phyloP scores from a whole-genome alignment of 2,329 filamentous ascomycete species.

The Knufia fluminis region DNA sequence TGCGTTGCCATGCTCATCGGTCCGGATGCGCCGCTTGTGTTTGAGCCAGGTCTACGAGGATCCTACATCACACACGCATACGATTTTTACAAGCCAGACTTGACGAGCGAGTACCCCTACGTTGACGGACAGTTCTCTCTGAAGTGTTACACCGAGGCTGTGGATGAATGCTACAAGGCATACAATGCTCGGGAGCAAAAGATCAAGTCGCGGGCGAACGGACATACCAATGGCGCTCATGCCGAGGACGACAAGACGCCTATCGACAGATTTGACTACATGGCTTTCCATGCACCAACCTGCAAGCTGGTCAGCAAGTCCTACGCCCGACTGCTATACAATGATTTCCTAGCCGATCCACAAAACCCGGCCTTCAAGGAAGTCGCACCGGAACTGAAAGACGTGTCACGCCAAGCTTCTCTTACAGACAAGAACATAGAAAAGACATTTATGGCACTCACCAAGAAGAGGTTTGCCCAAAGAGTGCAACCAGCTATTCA shows the following conservation, averaged over 20 bases:
- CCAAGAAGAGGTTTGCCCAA: slow-evolving; percentile 76
- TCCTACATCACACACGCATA: slow-evolving; percentile 77
- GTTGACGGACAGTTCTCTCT: slow-evolving; percentile 78
- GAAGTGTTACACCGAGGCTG: slow-evolving; percentile 71
- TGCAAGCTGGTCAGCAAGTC: slow-evolving; percentile 85
- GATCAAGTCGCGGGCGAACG: slow-evolving; percentile 38
- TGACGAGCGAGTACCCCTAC: slow-evolving; percentile 78
- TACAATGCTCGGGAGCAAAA: slow-evolving; percentile 65
- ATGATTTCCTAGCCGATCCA: slow-evolving; percentile 69
- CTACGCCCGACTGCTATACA: slow-evolving; percentile 74
- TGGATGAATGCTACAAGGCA: slow-evolving; percentile 71
- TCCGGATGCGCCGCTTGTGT: slow-evolving; percentile 64
- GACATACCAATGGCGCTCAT: slow-evolving; percentile 33
- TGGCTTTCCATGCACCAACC: slow-evolving; percentile 73
- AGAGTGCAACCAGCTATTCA: slow-evolving; percentile 64
- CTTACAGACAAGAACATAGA: slow-evolving; percentile 72
- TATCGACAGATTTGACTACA: slow-evolving; percentile 74
- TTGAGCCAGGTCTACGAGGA: slow-evolving; percentile 70
- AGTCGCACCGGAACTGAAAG: slow-evolving; percentile 64
- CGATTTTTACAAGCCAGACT: slow-evolving; percentile 84
- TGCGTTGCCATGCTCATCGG: slow-evolving; percentile 71
- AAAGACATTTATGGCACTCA: slow-evolving; percentile 76
- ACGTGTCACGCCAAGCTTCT: slow-evolving; percentile 71
- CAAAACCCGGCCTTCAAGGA: slow-evolving; percentile 60
- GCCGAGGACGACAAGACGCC: slow-evolving; percentile 47